phyloP scores from a whole-genome alignment of 1,139 yeast genomes.

The Chernovozyma sophiae-reginae region DNA sequence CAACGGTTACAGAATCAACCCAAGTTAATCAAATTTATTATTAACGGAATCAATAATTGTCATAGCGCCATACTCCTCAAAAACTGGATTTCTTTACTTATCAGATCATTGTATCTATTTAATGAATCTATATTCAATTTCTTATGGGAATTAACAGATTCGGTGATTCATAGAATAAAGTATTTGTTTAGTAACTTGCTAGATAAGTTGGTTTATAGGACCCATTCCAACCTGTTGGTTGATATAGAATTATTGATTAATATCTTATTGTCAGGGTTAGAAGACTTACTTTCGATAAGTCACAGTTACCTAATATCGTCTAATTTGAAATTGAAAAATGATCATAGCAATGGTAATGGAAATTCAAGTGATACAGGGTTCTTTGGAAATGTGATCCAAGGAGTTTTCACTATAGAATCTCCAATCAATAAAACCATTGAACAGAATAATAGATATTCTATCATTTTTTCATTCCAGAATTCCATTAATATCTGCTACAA shows the following conservation, averaged over 20 bases:
- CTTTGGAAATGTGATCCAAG: slow-evolving; percentile 75
- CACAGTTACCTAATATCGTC: slow-evolving; percentile 51
- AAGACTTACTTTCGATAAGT: slow-evolving; percentile 57
- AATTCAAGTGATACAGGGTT: slow-evolving; percentile 45
- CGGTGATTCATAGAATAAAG: slow-evolving; percentile 46
- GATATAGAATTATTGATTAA: slow-evolving; percentile 47
- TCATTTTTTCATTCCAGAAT: slow-evolving; percentile 60
- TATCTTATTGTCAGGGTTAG: slow-evolving; percentile 60
- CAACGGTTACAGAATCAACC: background rate
- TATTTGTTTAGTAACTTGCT: slow-evolving; percentile 21
- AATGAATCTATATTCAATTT: slow-evolving; percentile 51
- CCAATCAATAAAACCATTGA: slow-evolving; percentile 55
- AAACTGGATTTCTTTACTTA: slow-evolving; percentile 44
- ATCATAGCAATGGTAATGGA: slow-evolving; percentile 8
- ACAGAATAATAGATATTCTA: slow-evolving; percentile 50
- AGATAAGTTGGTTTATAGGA: slow-evolving; percentile 5
- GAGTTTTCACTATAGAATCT: slow-evolving; percentile 80
- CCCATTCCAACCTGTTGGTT: slow-evolving; percentile 13
- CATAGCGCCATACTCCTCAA: slow-evolving; percentile 39
- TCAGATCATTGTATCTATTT: slow-evolving; percentile 43
- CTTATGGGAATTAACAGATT: slow-evolving; percentile 44
- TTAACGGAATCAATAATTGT: slow-evolving; percentile 34
- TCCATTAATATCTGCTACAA: slow-evolving; percentile 52
- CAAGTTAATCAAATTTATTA: slow-evolving; percentile 28
- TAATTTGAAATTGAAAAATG: slow-evolving; percentile 19